phyloP scores from a whole-genome alignment of 2,329 filamentous ascomycete species.

The Sarocladium strictum region DNA sequence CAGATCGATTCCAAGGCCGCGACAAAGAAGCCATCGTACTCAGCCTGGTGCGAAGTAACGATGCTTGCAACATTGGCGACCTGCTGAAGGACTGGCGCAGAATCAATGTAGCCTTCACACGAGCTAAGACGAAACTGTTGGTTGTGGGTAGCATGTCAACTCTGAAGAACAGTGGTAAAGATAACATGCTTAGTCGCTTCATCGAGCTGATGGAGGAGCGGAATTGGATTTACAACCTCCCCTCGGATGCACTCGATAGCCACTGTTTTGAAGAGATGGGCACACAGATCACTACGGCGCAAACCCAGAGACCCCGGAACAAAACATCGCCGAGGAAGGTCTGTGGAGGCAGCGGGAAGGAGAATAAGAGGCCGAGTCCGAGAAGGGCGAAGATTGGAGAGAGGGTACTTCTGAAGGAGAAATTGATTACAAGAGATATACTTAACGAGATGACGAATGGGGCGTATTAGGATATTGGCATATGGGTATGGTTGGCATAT shows the following conservation, averaged over 20 bases:
- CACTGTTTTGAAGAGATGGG: conserved; percentile 60
- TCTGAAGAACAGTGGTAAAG: conserved; percentile 62
- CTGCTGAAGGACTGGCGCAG: conserved; percentile 84
- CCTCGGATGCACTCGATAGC: conserved; percentile 53
- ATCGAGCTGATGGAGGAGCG: conserved; percentile 69
- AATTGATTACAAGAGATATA: conserved; percentile 68
- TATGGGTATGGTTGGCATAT: neutral
- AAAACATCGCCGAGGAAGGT: conserved; percentile 23
- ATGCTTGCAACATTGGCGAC: conserved; percentile 77
- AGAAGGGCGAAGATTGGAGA: conserved; percentile 53
- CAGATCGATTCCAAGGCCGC: conserved; percentile 92
- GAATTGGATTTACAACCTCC: conserved; percentile 76
- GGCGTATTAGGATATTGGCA: conserved; percentile 25
- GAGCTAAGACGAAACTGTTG: conserved; percentile 80
- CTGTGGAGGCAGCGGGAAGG: conserved; percentile 28
- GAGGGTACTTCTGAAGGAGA: conserved; percentile 57
- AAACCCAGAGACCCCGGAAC: conserved; percentile 18
- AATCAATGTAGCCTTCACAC: conserved; percentile 92
- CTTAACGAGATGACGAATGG: conserved; percentile 61
- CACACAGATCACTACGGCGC: conserved; percentile 40
- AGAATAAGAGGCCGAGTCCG: conserved; percentile 43
- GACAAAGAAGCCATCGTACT: conserved; percentile 93
- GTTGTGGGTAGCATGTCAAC: conserved; percentile 80
- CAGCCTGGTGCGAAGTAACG: conserved; percentile 82
- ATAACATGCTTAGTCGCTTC: conserved; percentile 73